These are phyloP conservation scores for Lactifluus pinguis DNA, from an alignment of 768 basidiomycete genomes.

Conservation along the genomic window DNA sequence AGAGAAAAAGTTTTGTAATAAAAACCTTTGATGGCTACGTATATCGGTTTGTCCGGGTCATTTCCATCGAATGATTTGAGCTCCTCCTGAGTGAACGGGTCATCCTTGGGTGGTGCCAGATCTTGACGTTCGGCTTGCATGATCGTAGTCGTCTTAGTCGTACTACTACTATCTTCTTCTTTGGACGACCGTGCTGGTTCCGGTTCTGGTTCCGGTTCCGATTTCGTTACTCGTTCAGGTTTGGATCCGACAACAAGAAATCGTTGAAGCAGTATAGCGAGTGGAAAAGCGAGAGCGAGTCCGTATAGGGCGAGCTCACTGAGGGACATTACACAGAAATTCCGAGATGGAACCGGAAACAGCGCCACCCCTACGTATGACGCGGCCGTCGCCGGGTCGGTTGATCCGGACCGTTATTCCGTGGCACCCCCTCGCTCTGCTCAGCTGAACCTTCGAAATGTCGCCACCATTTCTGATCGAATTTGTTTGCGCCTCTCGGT, in stretches of 20 bases:
- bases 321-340: conserved; percentile 13
- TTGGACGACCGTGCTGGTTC: conserved; percentile 14
- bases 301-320: conserved; percentile 25
- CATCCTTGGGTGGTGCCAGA: conserved; percentile 63
- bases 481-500: no score
- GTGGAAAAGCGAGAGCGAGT: conserved; percentile 27
- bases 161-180: conserved; percentile 21
- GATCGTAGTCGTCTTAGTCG: conserved; percentile 40
- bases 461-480: no score
- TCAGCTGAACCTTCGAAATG: no score
- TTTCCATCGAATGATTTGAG: conserved; percentile 67
- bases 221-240: background rate
- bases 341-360: no score
- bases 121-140: conserved; percentile 61
- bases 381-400: no score
- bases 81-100: conserved; percentile 63
- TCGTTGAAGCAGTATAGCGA: conserved; percentile 23
- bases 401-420: no score
- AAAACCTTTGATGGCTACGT: conserved; percentile 86
- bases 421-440: no score
- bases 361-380: no score
- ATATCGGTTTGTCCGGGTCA: conserved; percentile 60
- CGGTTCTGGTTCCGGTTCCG: conserved; percentile 16
- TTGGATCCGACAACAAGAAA: conserved; percentile 2
- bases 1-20: background rate